Conservation (phyloP, 1,139 yeast genomes). For the Pichia sp. region DNA sequence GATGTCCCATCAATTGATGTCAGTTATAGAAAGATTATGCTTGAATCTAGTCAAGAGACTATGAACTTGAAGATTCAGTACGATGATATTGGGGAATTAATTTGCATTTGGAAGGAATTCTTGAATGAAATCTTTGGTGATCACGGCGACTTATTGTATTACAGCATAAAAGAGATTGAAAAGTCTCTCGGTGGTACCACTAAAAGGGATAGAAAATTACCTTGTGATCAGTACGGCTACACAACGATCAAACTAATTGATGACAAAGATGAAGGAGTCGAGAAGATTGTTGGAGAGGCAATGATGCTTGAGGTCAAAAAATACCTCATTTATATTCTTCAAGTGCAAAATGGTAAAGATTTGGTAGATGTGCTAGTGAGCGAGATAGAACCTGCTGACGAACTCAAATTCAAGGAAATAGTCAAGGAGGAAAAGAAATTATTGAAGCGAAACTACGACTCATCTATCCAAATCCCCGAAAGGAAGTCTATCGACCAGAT, state of each 20-base stretch:
- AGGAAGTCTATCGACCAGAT: constrained; percentile 45
- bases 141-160: constrained; percentile 53
- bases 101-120: constrained; percentile 53
- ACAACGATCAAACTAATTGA: constrained; percentile 12
- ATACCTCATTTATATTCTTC: constrained; percentile 70
- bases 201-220: constrained; percentile 8
- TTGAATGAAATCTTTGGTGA: constrained; percentile 43
- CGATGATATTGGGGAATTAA: constrained; percentile 61
- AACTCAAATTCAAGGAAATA: constrained; percentile 54
- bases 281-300: constrained; percentile 39
- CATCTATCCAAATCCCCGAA: constrained; percentile 26
- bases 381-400: constrained; percentile 67
- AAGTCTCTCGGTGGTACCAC: constrained; percentile 16
- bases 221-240: constrained; percentile 21
- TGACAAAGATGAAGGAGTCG: constrained; percentile 32
- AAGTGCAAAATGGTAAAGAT: constrained; percentile 74
- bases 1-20: constrained; percentile 56
- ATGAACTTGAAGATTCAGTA: constrained; percentile 48
- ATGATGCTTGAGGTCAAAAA: constrained; percentile 78
- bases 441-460: constrained; percentile 25
- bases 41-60: constrained; percentile 9
- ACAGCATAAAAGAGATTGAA: constrained; percentile 32
- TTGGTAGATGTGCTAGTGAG: constrained; percentile 70
- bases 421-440: constrained; percentile 43
- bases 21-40: constrained; percentile 60